Percentiles rank a stretch among this genome's conserved stretches.
These are phyloP conservation scores for Periglandula ipomoeae DNA, from an alignment of 2,329 filamentous ascomycete species.

Conservation along the genomic window DNA sequence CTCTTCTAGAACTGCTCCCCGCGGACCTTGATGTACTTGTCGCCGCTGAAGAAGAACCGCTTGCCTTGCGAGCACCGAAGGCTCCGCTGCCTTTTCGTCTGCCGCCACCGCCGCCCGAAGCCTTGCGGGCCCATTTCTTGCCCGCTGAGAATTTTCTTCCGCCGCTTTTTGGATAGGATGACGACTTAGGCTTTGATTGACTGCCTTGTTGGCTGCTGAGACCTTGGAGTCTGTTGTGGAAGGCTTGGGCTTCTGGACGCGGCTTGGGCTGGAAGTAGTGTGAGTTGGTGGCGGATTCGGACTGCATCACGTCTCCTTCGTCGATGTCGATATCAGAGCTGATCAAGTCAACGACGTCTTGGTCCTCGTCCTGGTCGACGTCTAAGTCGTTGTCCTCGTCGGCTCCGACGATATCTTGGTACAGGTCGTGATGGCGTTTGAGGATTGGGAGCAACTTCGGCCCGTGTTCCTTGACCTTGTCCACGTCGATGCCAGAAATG, in stretches of 20 bases:
- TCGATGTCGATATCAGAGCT: conserved; percentile 33
- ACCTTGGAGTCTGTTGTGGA: conserved; percentile 22
- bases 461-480: conserved; percentile 55
- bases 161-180: conserved; percentile 17
- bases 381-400: conserved; percentile 15
- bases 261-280: conserved; percentile 34
- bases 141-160: conserved; percentile 18
- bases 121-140: conserved; percentile 21
- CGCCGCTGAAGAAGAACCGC: conserved; percentile 17
- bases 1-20: conserved; percentile 14
- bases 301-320: conserved; percentile 26
- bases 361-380: conserved; percentile 8
- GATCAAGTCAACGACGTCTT: conserved; percentile 47
- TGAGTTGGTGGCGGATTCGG: conserved; percentile 32
- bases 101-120: conserved; percentile 19
- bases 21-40: conserved; percentile 12
- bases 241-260: conserved; percentile 24
- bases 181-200: conserved; percentile 17
- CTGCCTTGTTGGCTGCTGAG: conserved; percentile 17
- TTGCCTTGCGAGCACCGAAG: conserved; percentile 19
- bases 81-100: conserved; percentile 18
- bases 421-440: conserved; percentile 34
- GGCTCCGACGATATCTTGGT: conserved; percentile 40
- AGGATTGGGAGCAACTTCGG: conserved; percentile 51
- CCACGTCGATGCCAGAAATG: conserved; percentile 53